Evolutionary conservation across 1,284 basidiomycete species (phyloP), one percentile per base, ranked within the genome.

Genomic region (Ustilago hordei): DNA sequence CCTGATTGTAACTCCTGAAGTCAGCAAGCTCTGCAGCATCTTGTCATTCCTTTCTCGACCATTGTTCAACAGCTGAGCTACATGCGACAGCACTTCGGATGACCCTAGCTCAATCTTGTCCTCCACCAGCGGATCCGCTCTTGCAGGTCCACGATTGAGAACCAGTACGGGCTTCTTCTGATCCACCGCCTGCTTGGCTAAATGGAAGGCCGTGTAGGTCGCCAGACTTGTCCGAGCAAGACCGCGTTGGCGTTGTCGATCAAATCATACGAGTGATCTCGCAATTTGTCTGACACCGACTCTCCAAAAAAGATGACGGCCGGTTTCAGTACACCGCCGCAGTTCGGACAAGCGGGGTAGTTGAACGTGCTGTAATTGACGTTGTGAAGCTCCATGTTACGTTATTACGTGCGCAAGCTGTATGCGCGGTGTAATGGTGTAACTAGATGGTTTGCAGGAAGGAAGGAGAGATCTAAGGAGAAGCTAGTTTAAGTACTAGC

Each of bases 261-360:
- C 36, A 81, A 53, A 12, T 65, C 34, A 45, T 69, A 75, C 8
- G 78, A 75, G 28, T 70, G 70, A 13, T 81, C 72, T 15, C 79
- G 75, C 15, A 85, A 56, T 13, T 58, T 50, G 28, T 77, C 65
- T 12, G 81, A 80, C 5, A 86, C 81, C 15, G 76, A 79, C 60
- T 86, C 85, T 36, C 85, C 85, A 53, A 86, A 86, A 52, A 86
- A 84, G 41, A 84, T 75, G 15, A 86, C 84, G 9, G 72, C 69
- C 0, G 85, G 85, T 68, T 86, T 86, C 23, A 86, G 67, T 2
- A 85, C 69, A 19, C 85, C 85, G 28, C 80, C 82, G 65, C 85
- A 86, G 54, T 70, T 75, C 5, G 85, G 84, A 59, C 85, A 86
- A 2, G 78, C 23, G 2, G 83, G 81, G 47, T 83, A 84, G 54